phyloP scores from a whole-genome alignment of 257 asterid species.

The Buddleja alternifolia region DNA sequence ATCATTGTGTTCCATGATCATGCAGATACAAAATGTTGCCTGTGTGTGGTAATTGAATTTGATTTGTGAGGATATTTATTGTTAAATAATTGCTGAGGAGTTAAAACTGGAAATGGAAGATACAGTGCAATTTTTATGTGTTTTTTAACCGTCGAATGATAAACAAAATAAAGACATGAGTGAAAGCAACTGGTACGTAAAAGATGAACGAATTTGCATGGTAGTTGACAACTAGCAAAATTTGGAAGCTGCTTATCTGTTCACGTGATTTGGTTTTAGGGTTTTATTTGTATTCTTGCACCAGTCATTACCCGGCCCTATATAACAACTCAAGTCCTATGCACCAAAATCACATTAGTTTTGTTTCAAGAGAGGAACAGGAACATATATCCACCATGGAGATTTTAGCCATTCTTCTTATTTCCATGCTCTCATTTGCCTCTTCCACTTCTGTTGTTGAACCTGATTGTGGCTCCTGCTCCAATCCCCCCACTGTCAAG shows the following conservation, averaged over 20 bases:
- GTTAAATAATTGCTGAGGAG: background rate
- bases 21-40: background rate
- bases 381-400: no score
- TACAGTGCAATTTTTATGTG: no score
- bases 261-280: constrained; percentile 69
- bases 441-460: constrained; percentile 37
- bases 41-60: background rate
- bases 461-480: constrained; percentile 57
- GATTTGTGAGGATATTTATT: background rate
- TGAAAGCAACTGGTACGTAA: no score
- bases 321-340: constrained; percentile 33
- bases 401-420: constrained; percentile 49
- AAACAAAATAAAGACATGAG: no score
- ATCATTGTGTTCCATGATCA: background rate
- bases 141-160: no score
- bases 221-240: constrained; percentile 67
- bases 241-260: constrained; percentile 47
- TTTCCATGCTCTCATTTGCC: constrained; percentile 52
- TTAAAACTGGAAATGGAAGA: background rate
- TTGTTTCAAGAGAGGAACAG: background rate
- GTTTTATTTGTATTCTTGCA: constrained; percentile 40
- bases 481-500: constrained; percentile 25
- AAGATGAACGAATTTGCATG: constrained; percentile 28
- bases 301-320: constrained; percentile 32
- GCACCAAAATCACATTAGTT: constrained; percentile 27